Base-by-base conservation (phyloP, 306 rosid genomes). In the barrel medic (Medicago truncatula) region DNA sequence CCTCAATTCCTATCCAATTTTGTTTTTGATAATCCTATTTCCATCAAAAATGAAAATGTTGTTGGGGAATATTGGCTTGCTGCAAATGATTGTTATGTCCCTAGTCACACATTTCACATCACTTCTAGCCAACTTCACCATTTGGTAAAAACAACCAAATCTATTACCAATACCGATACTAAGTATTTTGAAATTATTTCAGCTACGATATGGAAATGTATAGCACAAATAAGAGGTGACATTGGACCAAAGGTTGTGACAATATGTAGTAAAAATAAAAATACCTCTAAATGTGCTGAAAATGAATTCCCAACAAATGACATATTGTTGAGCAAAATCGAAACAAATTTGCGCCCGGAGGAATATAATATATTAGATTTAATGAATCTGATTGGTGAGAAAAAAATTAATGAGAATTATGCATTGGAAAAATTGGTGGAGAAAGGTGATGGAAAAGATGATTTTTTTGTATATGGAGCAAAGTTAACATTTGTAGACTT, bases 401-500 rank as follows among this genome's bases (percentile, higher is more conserved):
- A 74, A 54, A 81, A 31, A 40, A 67, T 53, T 7, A 78, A 44
- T 15, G 93, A 88, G 63, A 86, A 84, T 13, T 67, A 61, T 11
- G 46, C 31, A 2, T 50, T 90, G 73, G 76, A 83, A 40, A 86
- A 62, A 23, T 2, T 79, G 64, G 77, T 77, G 60, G 88, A 82
- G 64, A 52, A 6, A 16, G 76, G 73, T 25, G 74, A 73, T 54
- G 86, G 81, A 54, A 75, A 49, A 76, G 58, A 53, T 4, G 90
- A 89, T 34, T 85, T 38, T 67, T 54, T 91, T 9, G 88, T 84
- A 2, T 93, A 87, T 23, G 98, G 98, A 1, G 89, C 92, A 5
- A 83, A 79, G 16, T 75, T 89, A 78, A 89, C 97, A 8, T 89
- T 93, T 60, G 89, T 93, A 11, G 84, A 93, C 78, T 69, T 93